Evolutionary conservation across 441 rosid genomes (phyloP), one percentile per base, ranked within the genome.

Genomic region (Melastoma candidum): DNA sequence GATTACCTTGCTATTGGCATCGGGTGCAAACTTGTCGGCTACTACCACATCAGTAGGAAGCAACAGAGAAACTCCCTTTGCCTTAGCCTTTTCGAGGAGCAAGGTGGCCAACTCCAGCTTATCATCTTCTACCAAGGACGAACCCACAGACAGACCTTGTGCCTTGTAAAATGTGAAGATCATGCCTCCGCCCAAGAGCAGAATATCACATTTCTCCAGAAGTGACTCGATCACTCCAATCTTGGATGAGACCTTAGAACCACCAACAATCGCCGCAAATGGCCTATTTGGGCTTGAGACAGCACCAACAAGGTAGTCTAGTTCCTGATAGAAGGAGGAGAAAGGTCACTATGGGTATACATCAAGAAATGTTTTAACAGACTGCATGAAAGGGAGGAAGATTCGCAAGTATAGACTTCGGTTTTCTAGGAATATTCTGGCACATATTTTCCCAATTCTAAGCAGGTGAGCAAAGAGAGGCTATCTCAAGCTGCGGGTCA

Each of bases 191-290:
- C 96, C 96, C 58, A 88, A 78, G 45, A 88, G 80, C 53, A 85
- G 85, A 55, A 85, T 81, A 55, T 88, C 92, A 64, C 82, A 74
- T 71, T 75, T 88, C 70, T 83, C 97, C 7, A 88, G 74, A 54
- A 88, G 97, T 9, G 92, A 88, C 50, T 88, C 97, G 1, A 88
- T 83, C 47, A 85, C 97, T 67, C 92, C 95, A 55, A 85, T 88
- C 79, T 88, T 88, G 26, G 97, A 85, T 47, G 90, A 88, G 61
- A 88, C 97, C 77, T 85, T 85, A n/a, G 97, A 88, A 63, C 95
- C 97, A 60, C 97, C 97, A 11, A 85, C 95, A 52, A 88, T 85
- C 36, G 95, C 85, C 62, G 97, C 95, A 53, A 88, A 88, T 55
- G 97, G 97, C 66, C 89, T 79, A 74, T 85, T 85, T 49, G 95